Base-by-base conservation (phyloP, 805 yeast genomes). In the Saccharomycopsis babjevae region DNA sequence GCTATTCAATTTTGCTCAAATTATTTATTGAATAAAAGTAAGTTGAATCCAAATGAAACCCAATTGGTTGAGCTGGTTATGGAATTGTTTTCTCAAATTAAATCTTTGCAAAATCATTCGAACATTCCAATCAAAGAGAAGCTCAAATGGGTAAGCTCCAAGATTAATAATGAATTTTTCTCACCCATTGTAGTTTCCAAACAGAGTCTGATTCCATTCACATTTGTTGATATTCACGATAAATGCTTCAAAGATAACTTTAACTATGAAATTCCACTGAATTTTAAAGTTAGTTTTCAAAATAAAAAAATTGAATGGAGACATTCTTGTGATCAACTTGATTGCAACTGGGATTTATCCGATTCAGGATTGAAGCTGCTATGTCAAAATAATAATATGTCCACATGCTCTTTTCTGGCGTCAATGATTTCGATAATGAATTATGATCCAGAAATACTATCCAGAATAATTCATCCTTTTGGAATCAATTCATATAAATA, bases 321-420 rank as follows among this genome's bases (percentile, higher is more conserved):
- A 39, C 38, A n/a, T 32, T 34, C 43, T 28, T 28, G 38, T 28
- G 39, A 30, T 10, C 30, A 18, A 46, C 18, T 20, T 5, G 16
- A 50, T 28, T 8, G 32, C 20, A 22, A 39, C 11, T 28, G 32
- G 55, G 56, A 54, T 32, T 36, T 40, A 25, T 38, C 34, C 13
- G 46, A 58, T n/a, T 20, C 46, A 2, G 61, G 56, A 28, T 56
- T 62, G 38, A 54, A 16, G 8, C 46, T 58, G 32, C 50, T 62
- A 10, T 62, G 50, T 54, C 65, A 64, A 57, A 59, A 57, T 34
- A 57, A 59, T n/a, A 22, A 57, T 8, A 50, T 50, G n/a, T 54
- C 64, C 1, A 63, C 60, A 3, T 63, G 66, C 20, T 59, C 64
- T 6, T 46, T 63, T 7, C 60, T 63, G 10, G 58, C 64, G 13